Base-by-base conservation (phyloP, 148 eudicot genomes). In the Vaccinium darrowii region DNA sequence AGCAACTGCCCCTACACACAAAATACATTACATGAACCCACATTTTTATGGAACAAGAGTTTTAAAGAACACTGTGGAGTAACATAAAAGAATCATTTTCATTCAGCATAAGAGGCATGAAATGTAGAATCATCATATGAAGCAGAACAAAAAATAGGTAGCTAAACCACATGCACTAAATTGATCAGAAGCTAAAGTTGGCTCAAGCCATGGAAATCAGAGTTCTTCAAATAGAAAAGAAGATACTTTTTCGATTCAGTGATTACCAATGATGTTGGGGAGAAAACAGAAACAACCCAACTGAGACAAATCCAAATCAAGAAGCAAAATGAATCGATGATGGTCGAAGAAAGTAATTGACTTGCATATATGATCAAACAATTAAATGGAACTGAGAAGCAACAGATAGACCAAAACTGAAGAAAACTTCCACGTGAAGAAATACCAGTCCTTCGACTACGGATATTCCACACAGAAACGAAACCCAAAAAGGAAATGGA, bases 391-490 rank as follows among this genome's bases (percentile, higher is more conserved):
- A 90, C 25, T 47, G 78, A 63, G 82, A 81, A 67, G 21, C 30
- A n/a, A 65, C 67, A 74, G 25, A 83, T 81, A 72, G 62, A 60
- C 75, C 36, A 18, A 8, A 83, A 72, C 25, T 67, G 72, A 85
- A 81, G 87, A 49, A 69, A 88, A 76, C 91, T 85, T 65, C 87
- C 33, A 8, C 67, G 53, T 33, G 84, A 85, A 85, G 88, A 67
- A 87, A 88, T 83, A 57, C 90, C 50, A 88, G 77, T 81, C 73
- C 87, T 81, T 57, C 84, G 43, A 82, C 79, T 84, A 75, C 79
- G 89, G 84, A 87, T 90, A 90, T 90, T 83, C 89, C 86, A 72
- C 75, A 63, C 33, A 77, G 77, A 82, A 80, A 87, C 79, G 80
- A 58, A 72, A 23, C 65, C 76, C 52, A 67, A 76, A 85, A 87